phyloP scores from a whole-genome alignment of 345 rosid genomes.

The Turnera subulata region DNA sequence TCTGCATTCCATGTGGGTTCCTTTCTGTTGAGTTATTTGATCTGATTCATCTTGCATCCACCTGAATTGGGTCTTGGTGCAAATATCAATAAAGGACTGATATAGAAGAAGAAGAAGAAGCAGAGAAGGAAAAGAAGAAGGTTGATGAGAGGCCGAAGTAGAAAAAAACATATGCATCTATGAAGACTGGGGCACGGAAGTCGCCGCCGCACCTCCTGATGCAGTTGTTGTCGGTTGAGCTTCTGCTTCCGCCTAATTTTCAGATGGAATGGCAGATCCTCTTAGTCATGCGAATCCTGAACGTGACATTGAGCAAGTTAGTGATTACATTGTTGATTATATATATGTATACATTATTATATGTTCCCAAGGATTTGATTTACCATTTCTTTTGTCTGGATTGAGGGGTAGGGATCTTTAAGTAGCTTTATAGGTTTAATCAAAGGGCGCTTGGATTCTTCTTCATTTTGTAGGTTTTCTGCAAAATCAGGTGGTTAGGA shows the following conservation, averaged over 20 bases:
- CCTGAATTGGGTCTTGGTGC: background rate
- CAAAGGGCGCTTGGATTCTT: too few relatives aligned
- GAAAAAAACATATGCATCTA: constrained; percentile 61
- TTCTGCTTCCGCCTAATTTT: constrained; percentile 36
- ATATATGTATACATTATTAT: too few relatives aligned
- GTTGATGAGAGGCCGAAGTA: constrained; percentile 42
- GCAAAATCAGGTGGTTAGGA: too few relatives aligned
- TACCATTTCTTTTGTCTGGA: background rate
- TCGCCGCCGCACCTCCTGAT: constrained; percentile 51
- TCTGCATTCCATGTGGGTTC: too few relatives aligned
- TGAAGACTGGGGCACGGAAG: constrained; percentile 76
- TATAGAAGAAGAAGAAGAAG: background rate
- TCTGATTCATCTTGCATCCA: background rate
- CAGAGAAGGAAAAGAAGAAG: background rate
- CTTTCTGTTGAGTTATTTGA: constrained; percentile 1
- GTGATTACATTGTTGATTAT: too few relatives aligned
- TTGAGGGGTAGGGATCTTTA: too few relatives aligned
- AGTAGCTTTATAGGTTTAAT: too few relatives aligned
- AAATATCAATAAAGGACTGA: too few relatives aligned
- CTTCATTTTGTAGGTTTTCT: too few relatives aligned
- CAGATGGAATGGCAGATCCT: constrained; percentile 99
- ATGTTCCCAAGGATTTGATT: background rate
- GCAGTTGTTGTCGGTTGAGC: constrained; percentile 42
- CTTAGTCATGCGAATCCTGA: constrained; percentile 65
- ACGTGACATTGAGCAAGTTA: constrained; percentile 86